Evolutionary conservation across 2,329 filamentous ascomycete species (phyloP).

Genomic region (Shiraia sp.): DNA sequence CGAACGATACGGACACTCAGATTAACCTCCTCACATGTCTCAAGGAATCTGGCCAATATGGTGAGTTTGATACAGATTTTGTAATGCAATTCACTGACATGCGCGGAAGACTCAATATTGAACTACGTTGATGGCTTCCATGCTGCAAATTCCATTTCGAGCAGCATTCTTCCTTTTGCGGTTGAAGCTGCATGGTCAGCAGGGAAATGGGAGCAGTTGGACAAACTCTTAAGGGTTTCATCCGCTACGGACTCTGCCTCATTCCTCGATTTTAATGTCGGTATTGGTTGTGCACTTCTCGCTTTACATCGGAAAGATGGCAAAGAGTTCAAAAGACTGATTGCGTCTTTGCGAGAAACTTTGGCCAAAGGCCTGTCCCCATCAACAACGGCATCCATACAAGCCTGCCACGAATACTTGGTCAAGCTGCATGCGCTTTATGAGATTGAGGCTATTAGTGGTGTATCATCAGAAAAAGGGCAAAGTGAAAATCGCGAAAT

Average conservation of each 20-base stretch:
- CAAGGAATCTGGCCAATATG: constrained; percentile 93
- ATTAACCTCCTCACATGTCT: constrained; percentile 84
- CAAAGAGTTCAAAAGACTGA: constrained; percentile 57
- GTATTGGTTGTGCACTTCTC: constrained; percentile 70
- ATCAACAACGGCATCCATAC: constrained; percentile 77
- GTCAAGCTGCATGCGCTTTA: constrained; percentile 84
- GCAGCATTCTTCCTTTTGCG: constrained; percentile 74
- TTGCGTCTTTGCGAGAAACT: constrained; percentile 69
- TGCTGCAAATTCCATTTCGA: constrained; percentile 29
- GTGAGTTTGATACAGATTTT: constrained; percentile 52
- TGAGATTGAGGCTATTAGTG: constrained; percentile 79
- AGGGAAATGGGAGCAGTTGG: constrained; percentile 75
- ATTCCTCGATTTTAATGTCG: constrained; percentile 77
- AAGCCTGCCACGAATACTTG: constrained; percentile 81
- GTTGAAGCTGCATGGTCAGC: constrained; percentile 93
- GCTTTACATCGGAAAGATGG: constrained; percentile 60
- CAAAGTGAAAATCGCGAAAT: constrained; percentile 44
- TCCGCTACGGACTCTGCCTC: constrained; percentile 45
- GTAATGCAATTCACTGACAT: constrained; percentile 19
- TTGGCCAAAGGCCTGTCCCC: constrained; percentile 75
- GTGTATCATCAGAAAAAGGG: constrained; percentile 37
- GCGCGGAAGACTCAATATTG: constrained; percentile 71
- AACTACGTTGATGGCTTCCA: constrained; percentile 83
- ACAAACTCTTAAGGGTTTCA: constrained; percentile 59
- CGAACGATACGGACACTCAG: constrained; percentile 76